These are phyloP conservation scores for Zygosaccharomyces gambellarensis DNA, from an alignment of 805 yeast genomes.

Conservation along the genomic window DNA sequence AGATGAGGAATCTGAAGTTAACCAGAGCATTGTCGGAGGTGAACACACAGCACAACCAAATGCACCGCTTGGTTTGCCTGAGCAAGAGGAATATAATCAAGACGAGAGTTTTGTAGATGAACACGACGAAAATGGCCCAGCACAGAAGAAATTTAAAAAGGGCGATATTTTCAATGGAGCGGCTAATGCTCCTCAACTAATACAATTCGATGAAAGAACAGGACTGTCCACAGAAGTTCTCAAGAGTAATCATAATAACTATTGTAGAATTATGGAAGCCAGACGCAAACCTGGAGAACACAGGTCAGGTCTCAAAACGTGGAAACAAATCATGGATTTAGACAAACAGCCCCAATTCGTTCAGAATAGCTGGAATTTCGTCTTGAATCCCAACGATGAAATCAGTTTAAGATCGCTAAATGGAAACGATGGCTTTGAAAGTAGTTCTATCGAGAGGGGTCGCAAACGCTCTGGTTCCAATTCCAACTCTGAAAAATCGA, in stretches of 20 bases:
- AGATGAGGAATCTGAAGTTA: slow-evolving; percentile 8
- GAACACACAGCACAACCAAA: background rate
- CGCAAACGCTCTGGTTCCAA: slow-evolving; percentile 16
- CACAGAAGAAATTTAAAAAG: slow-evolving; percentile 9
- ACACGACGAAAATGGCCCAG: slow-evolving; percentile 9
- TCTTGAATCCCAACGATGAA: background rate
- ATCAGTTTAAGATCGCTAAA: background rate
- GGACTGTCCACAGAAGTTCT: slow-evolving; percentile 26
- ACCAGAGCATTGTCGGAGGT: background rate
- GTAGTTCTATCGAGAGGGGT: slow-evolving; percentile 21
- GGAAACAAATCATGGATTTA: slow-evolving; percentile 7
- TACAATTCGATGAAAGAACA: slow-evolving; percentile 23
- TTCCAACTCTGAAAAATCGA: slow-evolving; percentile 18
- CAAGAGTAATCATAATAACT: slow-evolving; percentile 22
- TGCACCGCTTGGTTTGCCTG: slow-evolving; percentile 10
- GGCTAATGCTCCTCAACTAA: background rate
- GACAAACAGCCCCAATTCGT: slow-evolving; percentile 11
- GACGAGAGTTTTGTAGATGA: slow-evolving; percentile 13
- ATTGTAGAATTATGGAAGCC: slow-evolving; percentile 20
- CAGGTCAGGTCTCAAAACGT: background rate
- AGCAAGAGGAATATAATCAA: slow-evolving; percentile 5
- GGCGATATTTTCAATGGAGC: background rate
- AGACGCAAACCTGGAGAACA: background rate
- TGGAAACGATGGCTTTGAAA: background rate
- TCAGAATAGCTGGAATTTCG: slow-evolving; percentile 16